These are phyloP conservation scores for Aethionema arabicum DNA, from an alignment of 345 rosid genomes.

Conservation along the genomic window DNA sequence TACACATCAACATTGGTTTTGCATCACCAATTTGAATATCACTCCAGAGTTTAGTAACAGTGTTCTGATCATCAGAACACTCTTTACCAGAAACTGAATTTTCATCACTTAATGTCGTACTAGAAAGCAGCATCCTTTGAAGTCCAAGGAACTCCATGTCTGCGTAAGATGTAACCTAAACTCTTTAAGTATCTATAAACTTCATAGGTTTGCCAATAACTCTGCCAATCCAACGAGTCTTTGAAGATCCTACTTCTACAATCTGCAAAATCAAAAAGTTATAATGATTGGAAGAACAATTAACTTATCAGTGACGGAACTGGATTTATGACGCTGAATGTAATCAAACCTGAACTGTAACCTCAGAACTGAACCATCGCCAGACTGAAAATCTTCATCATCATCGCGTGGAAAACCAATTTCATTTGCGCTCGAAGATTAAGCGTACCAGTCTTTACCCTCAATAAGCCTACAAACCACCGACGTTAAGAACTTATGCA, in stretches of 20 bases:
- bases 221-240: constrained; percentile 58
- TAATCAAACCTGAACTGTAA: constrained; percentile 46
- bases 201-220: constrained; percentile 62
- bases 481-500: too few relatives aligned
- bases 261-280: not conserved
- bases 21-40: constrained; percentile 47
- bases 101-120: constrained; percentile 5
- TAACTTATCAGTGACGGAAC: not conserved
- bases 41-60: constrained; percentile 37
- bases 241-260: constrained; percentile 48
- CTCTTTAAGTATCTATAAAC: constrained; percentile 68
- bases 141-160: constrained; percentile 70
- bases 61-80: constrained; percentile 5
- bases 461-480: constrained; percentile 28
- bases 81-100: not conserved
- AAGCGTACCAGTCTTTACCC: constrained; percentile 30
- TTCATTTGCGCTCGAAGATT: constrained; percentile 33
- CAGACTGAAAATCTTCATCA: constrained; percentile 33
- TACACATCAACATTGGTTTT: constrained; percentile 57
- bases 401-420: constrained; percentile 19
- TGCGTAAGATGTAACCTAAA: constrained; percentile 70
- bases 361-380: constrained; percentile 18
- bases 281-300: not conserved
- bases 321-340: constrained; percentile 8
- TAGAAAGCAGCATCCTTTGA: constrained; percentile 38